Base-by-base conservation (phyloP, 1,139 yeast species). In the Citeromyces siamensis region DNA sequence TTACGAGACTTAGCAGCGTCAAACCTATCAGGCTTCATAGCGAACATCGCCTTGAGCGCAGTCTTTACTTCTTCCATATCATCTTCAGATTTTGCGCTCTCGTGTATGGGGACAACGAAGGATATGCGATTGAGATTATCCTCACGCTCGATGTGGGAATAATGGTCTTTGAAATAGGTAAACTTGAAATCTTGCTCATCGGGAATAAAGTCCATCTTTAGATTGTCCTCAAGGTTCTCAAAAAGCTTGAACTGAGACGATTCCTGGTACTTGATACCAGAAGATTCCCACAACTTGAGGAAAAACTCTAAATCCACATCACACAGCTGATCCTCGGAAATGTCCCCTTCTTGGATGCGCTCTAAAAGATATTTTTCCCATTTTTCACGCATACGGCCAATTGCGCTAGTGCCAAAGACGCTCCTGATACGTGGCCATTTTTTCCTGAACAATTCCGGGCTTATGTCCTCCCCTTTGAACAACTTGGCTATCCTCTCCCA, bases 391-490 rank as follows among this genome's bases (percentile, higher is more conserved):
- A 81, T 78, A 41, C 65, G 64, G 19, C 57, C 56, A 1, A 78
- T 62, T 0, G 72, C 74, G 16, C 64, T 56, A 1, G 70, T 73
- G 2, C 88, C 90, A 47, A 70, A 59, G 46, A 57, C 61, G 42
- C 68, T 70, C 32, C 84, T 61, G 6, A 76, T 60, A 9, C 63
- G 59, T 0, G 76, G 71, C 94, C 94, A 83, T 41, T 67, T 70
- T 34, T 70, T 66, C 38, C 63, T 64, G 12, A 76, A 51, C 6
- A 52, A 43, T 2, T 56, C 65, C 1, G 64, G 58, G 2, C 60
- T 56, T 3, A 56, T 54, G 18, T 51, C 58, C 31, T 57, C 47
- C 13, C 56, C 66, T 2, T 52, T 59, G 42, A 78, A 64, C 4
- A 68, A 54, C 0, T 49, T 47, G 0, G 76, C 62, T n/a, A 82